phyloP scores from a whole-genome alignment of 352 stramenopile species.

The Globisporangium ultimum region DNA sequence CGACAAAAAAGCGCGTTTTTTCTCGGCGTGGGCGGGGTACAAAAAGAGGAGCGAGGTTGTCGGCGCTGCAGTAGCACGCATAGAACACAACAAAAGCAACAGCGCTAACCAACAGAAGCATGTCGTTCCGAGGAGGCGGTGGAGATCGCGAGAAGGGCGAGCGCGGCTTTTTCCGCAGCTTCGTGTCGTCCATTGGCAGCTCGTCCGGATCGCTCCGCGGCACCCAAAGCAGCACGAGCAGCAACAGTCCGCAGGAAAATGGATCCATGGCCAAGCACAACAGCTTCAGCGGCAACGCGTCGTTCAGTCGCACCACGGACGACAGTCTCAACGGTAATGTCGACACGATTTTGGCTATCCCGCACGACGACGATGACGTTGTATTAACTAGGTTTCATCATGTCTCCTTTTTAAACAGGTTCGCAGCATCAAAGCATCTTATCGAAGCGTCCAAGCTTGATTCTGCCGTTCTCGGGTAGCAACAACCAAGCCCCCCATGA shows the following conservation, averaged over 20 bases:
- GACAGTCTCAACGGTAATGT: constrained; percentile 19
- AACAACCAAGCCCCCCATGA: constrained; percentile 13
- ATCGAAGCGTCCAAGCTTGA: constrained; percentile 71
- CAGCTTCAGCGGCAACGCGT: constrained; percentile 69
- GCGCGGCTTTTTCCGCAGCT: constrained; percentile 56
- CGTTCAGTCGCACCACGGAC: constrained; percentile 49
- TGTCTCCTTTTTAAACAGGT: constrained; percentile 1
- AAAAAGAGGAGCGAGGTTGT: too few relatives aligned
- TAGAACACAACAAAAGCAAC: too few relatives aligned
- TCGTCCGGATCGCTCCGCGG: constrained; percentile 25
- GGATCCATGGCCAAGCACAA: constrained; percentile 50
- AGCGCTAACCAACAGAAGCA: background rate
- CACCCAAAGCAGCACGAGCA: constrained; percentile 30
- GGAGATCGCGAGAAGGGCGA: constrained; percentile 23
- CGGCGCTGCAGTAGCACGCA: too few relatives aligned
- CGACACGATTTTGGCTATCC: background rate
- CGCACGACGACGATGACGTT: background rate
- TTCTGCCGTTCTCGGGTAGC: constrained; percentile 55
- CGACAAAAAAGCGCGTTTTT: too few relatives aligned
- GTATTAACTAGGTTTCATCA: background rate
- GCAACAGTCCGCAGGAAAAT: constrained; percentile 25
- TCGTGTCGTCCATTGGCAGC: constrained; percentile 57
- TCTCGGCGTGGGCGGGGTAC: too few relatives aligned
- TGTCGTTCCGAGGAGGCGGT: constrained; percentile 33
- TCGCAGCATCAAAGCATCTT: constrained; percentile 47